Evolutionary conservation across 2,329 filamentous ascomycete species (phyloP), one percentile per base, ranked within the genome.

Genomic region (Microdochium paspali): DNA sequence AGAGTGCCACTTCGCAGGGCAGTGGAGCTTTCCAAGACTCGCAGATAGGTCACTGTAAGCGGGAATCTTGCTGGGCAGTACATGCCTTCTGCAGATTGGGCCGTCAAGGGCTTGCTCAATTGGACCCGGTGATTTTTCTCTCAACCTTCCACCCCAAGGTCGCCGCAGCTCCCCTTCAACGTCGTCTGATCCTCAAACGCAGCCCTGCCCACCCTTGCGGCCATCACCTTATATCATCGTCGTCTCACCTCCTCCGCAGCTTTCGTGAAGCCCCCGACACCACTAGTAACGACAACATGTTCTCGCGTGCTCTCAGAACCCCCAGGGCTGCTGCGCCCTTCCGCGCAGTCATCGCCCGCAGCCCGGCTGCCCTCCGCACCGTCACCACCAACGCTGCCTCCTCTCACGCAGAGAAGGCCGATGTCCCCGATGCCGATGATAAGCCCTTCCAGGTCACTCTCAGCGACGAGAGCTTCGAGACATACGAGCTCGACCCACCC

Each of bases 401-500:
- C 61, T 84, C 90, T 61, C 88, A 94, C 68, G 84, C 90, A 61
- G 88, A 91, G 68, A 87, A 87, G 76, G 77, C 75, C 63, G 76
- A 81, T 54, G 72, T 78, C 56, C 74, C 76, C 50, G 50, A 58
- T 47, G 51, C 56, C 50, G 90, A 96, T 69, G 89, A 96, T 64
- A 87, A 95, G 79, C 82, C 83, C 56, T 97, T 98, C 76, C 81
- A 85, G 63, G 82, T 98, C 67, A 85, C 82, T 64, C 85, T 98
- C 68, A 95, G 89, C 68, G 89, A 96, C 68, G 91, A 97, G 85
- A 91, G 88, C 76, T 98, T 97, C 76, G 93, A 98, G 81, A 96
- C 93, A 50, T 98, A 97, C 75, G 90, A 96, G 77, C 82, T 98
- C 66, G 93, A 98, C 73, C 90, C 91, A 59, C 93, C 93, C 56